These are phyloP conservation scores for Cryphonectria nitschkei DNA, from an alignment of 2,329 filamentous ascomycete genomes.

Conservation along the genomic window DNA sequence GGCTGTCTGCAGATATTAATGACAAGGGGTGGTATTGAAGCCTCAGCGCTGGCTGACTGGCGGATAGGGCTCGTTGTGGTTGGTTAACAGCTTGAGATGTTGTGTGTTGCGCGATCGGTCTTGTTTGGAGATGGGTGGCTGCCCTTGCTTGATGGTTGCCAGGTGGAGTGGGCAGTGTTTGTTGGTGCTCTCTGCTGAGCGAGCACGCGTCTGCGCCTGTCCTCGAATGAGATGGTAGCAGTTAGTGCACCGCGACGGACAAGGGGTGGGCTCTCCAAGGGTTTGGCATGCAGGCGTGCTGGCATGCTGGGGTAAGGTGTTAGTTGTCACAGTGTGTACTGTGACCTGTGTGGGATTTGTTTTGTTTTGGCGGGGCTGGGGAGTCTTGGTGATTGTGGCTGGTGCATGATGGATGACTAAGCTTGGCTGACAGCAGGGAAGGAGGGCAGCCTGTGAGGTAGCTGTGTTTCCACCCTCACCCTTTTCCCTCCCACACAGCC, in stretches of 20 bases:
- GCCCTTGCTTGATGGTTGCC: constrained; percentile 10
- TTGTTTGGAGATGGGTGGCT: background rate
- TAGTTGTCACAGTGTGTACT: background rate
- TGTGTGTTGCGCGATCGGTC: background rate
- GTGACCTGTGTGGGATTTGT: background rate
- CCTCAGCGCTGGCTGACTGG: background rate
- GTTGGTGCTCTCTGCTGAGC: constrained; percentile 10
- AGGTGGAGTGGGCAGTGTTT: constrained; percentile 13
- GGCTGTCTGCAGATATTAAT: background rate
- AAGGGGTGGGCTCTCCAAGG: background rate
- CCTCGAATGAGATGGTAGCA: background rate
- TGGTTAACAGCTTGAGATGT: background rate
- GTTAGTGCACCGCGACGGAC: background rate
- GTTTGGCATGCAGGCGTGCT: background rate
- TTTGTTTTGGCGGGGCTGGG: background rate
- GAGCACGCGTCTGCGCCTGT: constrained; percentile 14
- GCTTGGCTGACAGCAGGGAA: background rate
- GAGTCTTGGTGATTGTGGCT: background rate
- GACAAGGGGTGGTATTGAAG: background rate
- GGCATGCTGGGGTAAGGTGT: constrained; percentile 3
- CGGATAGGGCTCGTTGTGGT: constrained; percentile 1
- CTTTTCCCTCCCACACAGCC: background rate
- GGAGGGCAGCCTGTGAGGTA: background rate
- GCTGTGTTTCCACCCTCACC: background rate
- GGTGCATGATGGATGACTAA: background rate